Conservation (phyloP, 345 rosid species). For the Erucastrum elatum region DNA sequence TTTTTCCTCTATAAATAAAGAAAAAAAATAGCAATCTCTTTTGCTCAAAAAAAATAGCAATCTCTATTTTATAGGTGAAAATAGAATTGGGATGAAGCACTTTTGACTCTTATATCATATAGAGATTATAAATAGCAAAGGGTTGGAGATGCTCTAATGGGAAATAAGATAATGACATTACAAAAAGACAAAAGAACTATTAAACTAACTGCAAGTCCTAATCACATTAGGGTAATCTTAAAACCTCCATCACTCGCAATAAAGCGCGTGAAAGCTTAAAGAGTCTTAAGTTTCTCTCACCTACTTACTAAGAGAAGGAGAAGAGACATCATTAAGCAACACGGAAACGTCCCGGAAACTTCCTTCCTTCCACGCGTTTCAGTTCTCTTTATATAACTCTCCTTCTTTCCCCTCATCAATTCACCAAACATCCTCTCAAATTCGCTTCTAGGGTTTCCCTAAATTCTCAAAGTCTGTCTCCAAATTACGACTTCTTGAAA, state of each 20-base stretch:
- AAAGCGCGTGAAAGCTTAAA: slow-evolving; percentile 26
- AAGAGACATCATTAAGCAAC: slow-evolving; percentile 8
- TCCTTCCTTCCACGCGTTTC: slow-evolving; percentile 32
- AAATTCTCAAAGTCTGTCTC: slow-evolving; percentile 16
- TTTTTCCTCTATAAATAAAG: too few relatives aligned
- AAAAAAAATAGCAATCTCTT: too few relatives aligned
- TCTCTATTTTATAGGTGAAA: too few relatives aligned
- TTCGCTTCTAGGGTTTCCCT: slow-evolving; percentile 2
- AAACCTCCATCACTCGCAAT: background rate
- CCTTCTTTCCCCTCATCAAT: background rate
- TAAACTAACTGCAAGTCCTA: background rate
- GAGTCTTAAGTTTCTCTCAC: background rate
- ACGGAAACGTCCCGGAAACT: slow-evolving; percentile 26
- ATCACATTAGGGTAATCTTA: background rate
- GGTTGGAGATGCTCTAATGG: too few relatives aligned
- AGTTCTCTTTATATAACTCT: slow-evolving; percentile 7
- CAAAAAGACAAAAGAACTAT: background rate
- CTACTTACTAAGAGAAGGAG: slow-evolving; percentile 1
- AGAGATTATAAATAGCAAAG: too few relatives aligned
- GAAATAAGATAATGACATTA: background rate
- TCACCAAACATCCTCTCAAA: background rate
- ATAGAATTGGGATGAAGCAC: too few relatives aligned
- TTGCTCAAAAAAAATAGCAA: too few relatives aligned
- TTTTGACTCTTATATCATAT: too few relatives aligned
- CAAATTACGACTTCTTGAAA: background rate